These are phyloP conservation scores for Glycyrrhiza uralensis DNA, from an alignment of 306 rosid species.

Conservation along the genomic window DNA sequence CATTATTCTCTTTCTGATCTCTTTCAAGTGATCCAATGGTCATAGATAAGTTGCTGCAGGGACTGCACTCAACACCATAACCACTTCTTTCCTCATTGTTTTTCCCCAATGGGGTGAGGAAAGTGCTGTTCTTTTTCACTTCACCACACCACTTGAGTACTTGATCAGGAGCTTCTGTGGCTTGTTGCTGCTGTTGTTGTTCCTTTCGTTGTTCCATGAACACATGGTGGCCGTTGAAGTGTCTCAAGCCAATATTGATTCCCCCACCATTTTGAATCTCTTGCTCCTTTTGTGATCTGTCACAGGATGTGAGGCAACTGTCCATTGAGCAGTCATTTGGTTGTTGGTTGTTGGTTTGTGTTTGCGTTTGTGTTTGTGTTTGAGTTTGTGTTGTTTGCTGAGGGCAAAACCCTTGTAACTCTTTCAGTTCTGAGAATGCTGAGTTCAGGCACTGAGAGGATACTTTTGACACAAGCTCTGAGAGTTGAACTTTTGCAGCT, in stretches of 20 bases:
- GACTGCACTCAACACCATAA: conserved; percentile 34
- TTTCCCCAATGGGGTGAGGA: conserved; percentile 35
- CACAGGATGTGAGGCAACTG: conserved; percentile 77
- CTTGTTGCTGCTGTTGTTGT: not conserved
- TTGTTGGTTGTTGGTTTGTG: conserved; percentile 38
- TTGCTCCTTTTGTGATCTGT: conserved; percentile 70
- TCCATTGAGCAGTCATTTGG: conserved; percentile 74
- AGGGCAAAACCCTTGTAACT: conserved; percentile 48
- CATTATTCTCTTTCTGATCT: no score
- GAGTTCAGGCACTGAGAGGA: conserved; percentile 78
- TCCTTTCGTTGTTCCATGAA: conserved; percentile 48
- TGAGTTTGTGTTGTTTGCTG: no score
- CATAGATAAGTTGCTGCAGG: conserved; percentile 54
- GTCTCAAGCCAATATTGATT: conserved; percentile 40
- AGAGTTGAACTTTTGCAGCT: conserved; percentile 86
- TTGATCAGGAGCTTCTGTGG: conserved; percentile 18
- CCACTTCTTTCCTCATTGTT: conserved; percentile 37
- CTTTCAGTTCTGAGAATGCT: conserved; percentile 61
- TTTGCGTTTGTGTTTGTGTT: no score
- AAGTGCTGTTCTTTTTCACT: conserved; percentile 35
- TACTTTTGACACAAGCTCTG: conserved; percentile 82
- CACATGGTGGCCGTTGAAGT: conserved; percentile 32
- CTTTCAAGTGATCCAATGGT: conserved; percentile 53
- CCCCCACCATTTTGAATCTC: conserved; percentile 47
- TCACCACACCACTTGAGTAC: conserved; percentile 42